A percentile compares a stretch with the other conserved stretches of the same genome.
These are phyloP conservation scores for Conringia planisiliqua DNA, from an alignment of 345 rosid species.

Conservation along the genomic window DNA sequence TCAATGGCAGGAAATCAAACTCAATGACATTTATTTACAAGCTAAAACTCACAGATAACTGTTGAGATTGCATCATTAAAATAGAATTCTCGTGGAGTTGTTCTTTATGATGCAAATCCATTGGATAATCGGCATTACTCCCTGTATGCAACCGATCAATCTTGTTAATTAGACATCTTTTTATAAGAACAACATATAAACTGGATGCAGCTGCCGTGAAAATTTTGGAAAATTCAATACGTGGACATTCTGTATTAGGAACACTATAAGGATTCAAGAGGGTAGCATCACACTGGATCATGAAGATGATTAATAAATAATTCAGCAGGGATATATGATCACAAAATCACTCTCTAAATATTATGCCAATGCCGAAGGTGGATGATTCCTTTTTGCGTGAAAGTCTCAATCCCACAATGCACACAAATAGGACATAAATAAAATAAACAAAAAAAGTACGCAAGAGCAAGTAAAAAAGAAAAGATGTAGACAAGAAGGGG, in stretches of 20 bases:
- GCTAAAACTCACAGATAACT: slow-evolving; percentile 66
- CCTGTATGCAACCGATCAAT: slow-evolving; percentile 53
- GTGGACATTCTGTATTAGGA: neutral
- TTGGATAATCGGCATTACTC: slow-evolving; percentile 75
- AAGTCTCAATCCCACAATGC: slow-evolving; percentile 3
- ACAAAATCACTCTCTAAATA: slow-evolving; percentile 2
- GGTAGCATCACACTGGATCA: neutral
- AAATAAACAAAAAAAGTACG: neutral
- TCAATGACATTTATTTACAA: slow-evolving; percentile 4
- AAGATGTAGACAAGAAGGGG: neutral
- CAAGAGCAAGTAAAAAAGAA: neutral
- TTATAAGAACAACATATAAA: neutral
- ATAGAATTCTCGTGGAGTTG: slow-evolving; percentile 82
- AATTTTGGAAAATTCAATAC: neutral
- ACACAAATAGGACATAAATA: neutral
- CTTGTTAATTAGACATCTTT: slow-evolving; percentile 13
- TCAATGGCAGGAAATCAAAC: neutral
- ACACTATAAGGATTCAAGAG: neutral
- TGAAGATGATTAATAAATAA: neutral
- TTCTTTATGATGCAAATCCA: slow-evolving; percentile 93
- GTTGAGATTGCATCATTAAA: slow-evolving; percentile 95
- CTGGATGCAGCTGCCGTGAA: neutral
- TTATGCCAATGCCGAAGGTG: neutral
- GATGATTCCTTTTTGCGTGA: neutral
- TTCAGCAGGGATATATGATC: neutral